Evolutionary conservation across 129 eudicot genomes (phyloP).

Genomic region (Mikania micrantha): DNA sequence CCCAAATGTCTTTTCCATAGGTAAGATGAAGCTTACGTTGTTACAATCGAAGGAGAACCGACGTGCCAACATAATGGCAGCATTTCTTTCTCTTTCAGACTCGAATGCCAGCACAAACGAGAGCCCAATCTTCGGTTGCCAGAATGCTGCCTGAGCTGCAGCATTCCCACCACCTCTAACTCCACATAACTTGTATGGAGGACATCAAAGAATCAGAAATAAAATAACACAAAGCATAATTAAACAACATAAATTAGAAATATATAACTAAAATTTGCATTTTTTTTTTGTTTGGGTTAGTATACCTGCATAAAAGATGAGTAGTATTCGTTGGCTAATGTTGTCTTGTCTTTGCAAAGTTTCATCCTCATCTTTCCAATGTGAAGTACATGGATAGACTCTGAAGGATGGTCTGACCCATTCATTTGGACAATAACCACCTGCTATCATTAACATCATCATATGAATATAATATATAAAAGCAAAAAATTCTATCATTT

Average conservation of each 20-base stretch:
- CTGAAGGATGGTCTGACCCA: conserved; percentile 57
- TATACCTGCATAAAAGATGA: conserved; percentile 85
- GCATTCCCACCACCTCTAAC: conserved; percentile 99
- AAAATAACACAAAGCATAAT: too few relatives aligned
- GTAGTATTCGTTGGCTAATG: conserved; percentile 81
- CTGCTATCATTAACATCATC: conserved; percentile 29
- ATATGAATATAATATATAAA: not conserved
- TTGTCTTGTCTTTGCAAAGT: conserved; percentile 77
- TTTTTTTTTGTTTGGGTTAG: not conserved
- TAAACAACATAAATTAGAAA: too few relatives aligned
- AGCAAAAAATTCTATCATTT: not conserved
- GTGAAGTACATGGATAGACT: conserved; percentile 80
- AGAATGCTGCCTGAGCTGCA: conserved; percentile 90
- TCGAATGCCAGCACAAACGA: conserved; percentile 84
- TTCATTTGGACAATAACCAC: conserved; percentile 90
- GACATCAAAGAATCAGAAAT: not conserved
- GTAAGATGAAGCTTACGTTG: conserved; percentile 55
- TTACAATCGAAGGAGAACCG: conserved; percentile 96
- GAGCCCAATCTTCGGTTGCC: conserved; percentile 74
- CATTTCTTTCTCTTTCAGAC: conserved; percentile 87
- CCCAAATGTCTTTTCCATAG: not conserved
- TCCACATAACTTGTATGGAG: conserved; percentile 62
- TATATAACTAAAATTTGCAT: too few relatives aligned
- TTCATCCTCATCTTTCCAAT: conserved; percentile 96
- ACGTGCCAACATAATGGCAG: conserved; percentile 94